Evolutionary conservation across 148 eudicot species (phyloP), one percentile per base, ranked within the genome.

Genomic region (Persicaria tinctoria): DNA sequence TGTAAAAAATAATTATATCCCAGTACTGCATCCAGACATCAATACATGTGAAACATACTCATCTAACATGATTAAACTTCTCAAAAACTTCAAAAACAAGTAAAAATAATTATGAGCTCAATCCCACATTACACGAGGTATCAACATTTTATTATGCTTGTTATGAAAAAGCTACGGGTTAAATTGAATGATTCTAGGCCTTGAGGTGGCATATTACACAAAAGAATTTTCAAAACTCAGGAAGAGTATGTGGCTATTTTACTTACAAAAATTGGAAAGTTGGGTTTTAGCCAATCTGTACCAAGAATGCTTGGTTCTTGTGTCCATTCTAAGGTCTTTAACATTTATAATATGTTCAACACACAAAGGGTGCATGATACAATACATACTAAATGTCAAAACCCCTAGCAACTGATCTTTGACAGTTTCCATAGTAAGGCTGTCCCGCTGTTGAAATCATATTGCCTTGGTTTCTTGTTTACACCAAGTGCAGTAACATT

Each of bases 131-230:
- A 66, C 16, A 17, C 8, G 1, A 7, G 12, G 48, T 3, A 46
- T 46, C 72, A 68, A 68, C 18, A 68, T 68, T 44, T 38, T 68
- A 66, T 44, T 66, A 32, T 32, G 46, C 72, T 41, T 68, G 66
- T 68, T 68, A 59, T 23, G 17, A 18, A 18, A 59, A 18, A 59
- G 41, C 38, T 59, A 59, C 64, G 1, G 23, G 64, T 32, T 18
- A 23, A 20, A 6, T 8, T 56, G 62, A 56, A 17, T 56, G 17
- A 12, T 16, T 56, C 62, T 5, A n/a, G 62, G 62, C 6, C 62
- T 56, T 56, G 27, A 56, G 62, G 62, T 56, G 55, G 62, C 62
- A 56, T 17, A 17, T 18, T 59, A 5, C 64, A 6, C 27, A 23
- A 59, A 18, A 59, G 59, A n/a, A 54, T 59, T 11, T 59, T 59